These are phyloP conservation scores for Flaveria bidentis DNA, from an alignment of 129 eudicot genomes.

Conservation along the genomic window DNA sequence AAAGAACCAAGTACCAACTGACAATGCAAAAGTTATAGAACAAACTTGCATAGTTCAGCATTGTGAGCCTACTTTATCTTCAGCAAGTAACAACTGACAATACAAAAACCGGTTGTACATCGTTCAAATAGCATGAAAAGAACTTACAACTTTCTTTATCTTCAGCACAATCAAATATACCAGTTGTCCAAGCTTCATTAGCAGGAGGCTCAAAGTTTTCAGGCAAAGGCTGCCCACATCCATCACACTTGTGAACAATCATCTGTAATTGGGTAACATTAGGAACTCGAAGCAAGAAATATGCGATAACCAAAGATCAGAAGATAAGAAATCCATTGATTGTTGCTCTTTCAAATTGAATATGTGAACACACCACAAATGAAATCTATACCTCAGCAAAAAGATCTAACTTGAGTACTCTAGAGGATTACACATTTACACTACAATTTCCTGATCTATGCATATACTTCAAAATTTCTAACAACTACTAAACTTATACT, in stretches of 20 bases:
- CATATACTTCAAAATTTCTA: background rate
- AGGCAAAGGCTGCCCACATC: conserved; percentile 84
- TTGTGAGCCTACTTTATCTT: background rate
- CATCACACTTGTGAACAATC: conserved; percentile 69
- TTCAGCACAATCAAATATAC: conserved; percentile 76
- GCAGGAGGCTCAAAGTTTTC: conserved; percentile 80
- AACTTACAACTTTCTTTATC: conserved; percentile 82
- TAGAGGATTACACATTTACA: background rate
- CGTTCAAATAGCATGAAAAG: background rate
- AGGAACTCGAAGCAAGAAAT: background rate
- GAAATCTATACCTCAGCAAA: background rate
- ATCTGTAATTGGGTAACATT: conserved; percentile 37
- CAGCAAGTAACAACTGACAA: no score
- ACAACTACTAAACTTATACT: background rate
- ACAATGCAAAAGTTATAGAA: background rate
- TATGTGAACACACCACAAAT: background rate
- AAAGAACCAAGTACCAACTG: background rate
- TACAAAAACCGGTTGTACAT: background rate
- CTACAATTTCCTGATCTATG: background rate
- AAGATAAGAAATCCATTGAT: no score
- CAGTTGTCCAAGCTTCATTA: conserved; percentile 85
- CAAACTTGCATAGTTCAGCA: conserved; percentile 9
- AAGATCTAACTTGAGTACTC: background rate
- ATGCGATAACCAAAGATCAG: background rate
- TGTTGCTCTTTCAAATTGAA: no score